These are phyloP conservation scores for Physcomitrellopsis africana DNA, from an alignment of 225 moss, liverwort and hornwort species.

Conservation along the genomic window DNA sequence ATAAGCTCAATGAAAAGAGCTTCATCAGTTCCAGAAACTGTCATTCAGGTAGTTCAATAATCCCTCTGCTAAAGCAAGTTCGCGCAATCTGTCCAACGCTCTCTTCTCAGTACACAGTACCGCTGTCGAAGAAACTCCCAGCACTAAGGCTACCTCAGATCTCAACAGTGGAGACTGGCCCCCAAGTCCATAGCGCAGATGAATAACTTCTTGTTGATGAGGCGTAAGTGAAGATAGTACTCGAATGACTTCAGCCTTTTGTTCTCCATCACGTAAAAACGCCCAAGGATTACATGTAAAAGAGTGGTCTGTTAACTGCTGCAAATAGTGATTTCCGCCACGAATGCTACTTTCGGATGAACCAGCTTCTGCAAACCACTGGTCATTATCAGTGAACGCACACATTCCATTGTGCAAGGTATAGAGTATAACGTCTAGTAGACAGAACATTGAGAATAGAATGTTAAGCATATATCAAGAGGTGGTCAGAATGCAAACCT, in stretches of 20 bases:
- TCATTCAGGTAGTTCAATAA: slow-evolving; percentile 55
- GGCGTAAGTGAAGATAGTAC: slow-evolving; percentile 65
- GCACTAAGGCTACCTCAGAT: slow-evolving; percentile 46
- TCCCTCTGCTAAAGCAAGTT: slow-evolving; percentile 43
- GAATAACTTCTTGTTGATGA: slow-evolving; percentile 61
- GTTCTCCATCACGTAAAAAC: slow-evolving; percentile 68
- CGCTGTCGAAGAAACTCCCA: slow-evolving; percentile 50
- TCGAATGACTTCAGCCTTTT: slow-evolving; percentile 63
- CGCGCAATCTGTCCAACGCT: slow-evolving; percentile 46
- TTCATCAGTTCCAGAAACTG: slow-evolving; percentile 49
- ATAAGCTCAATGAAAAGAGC: neutral
- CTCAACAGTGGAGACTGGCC: slow-evolving; percentile 69
- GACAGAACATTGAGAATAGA: neutral
- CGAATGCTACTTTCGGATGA: slow-evolving; percentile 36
- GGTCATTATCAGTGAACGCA: neutral
- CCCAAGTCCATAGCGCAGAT: slow-evolving; percentile 60
- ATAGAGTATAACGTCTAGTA: neutral
- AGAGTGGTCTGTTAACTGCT: slow-evolving; percentile 46
- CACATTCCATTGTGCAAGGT: slow-evolving; percentile 6
- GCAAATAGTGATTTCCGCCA: slow-evolving; percentile 36
- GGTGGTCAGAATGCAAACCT: slow-evolving; percentile 36
- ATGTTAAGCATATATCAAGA: neutral
- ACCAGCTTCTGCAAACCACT: slow-evolving; percentile 36
- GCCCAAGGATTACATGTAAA: slow-evolving; percentile 49
- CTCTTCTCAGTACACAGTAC: slow-evolving; percentile 54